Percentiles rank a stretch among this genome's conserved stretches.
phyloP scores from a whole-genome alignment of 2,329 filamentous ascomycete genomes.

The Endothia cerciana region DNA sequence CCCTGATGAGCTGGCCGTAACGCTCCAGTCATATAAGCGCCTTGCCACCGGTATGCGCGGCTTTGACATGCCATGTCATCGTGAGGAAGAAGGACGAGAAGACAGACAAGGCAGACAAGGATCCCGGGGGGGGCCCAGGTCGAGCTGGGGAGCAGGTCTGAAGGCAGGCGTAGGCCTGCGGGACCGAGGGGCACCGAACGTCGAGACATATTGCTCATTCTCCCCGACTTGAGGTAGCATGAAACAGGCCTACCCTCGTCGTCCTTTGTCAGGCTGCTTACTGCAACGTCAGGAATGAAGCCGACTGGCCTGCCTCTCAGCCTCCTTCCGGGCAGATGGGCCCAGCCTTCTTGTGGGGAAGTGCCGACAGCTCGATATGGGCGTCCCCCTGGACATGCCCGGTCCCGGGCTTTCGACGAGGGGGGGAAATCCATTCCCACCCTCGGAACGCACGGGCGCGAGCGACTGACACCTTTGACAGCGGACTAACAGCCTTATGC shows the following conservation, averaged over 20 bases:
- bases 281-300: conserved; percentile 15
- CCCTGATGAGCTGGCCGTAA: conserved; percentile 20
- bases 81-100: background rate
- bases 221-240: background rate
- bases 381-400: background rate
- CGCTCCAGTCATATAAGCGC: conserved; percentile 16
- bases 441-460: background rate
- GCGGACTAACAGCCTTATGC: conserved; percentile 7
- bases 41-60: background rate
- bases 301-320: conserved; percentile 20
- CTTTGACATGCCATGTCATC: conserved; percentile 1
- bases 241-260: background rate
- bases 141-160: background rate
- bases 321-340: background rate
- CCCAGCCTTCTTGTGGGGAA: conserved; percentile 8
- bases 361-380: background rate
- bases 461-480: background rate
- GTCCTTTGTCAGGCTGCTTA: conserved; percentile 10
- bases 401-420: background rate
- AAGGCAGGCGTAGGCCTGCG: background rate
- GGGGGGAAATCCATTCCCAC: background rate
- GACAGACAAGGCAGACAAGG: background rate
- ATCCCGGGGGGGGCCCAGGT: background rate
- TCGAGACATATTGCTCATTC: background rate
- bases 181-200: background rate